These are phyloP conservation scores for Monosporozyma aquatica DNA, from an alignment of 805 yeast species.

Conservation along the genomic window DNA sequence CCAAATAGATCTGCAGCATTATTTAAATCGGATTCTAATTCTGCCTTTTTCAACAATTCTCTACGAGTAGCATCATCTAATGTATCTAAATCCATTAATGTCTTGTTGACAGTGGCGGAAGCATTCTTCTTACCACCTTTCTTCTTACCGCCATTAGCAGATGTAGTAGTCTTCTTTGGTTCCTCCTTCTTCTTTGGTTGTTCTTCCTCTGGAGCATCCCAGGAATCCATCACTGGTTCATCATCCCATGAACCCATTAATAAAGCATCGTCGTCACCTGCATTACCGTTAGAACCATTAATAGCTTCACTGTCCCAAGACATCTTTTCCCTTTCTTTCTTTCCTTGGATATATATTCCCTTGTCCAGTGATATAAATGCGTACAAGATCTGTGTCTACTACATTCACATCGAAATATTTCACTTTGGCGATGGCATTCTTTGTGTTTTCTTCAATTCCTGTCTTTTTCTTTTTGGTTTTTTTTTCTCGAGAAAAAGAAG, in stretches of 20 bases:
- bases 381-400: no score
- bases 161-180: no score
- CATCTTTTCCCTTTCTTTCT: conserved; percentile 16
- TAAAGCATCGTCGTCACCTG: conserved; percentile 34
- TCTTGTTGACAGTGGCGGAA: conserved; percentile 26
- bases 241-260: conserved; percentile 66
- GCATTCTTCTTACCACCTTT: conserved; percentile 20
- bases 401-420: no score
- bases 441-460: neutral
- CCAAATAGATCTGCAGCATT: conserved; percentile 91
- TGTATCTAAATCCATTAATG: conserved; percentile 44
- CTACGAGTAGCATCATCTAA: conserved; percentile 67
- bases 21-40: conserved; percentile 75
- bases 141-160: no score
- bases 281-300: conserved; percentile 48
- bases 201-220: conserved; percentile 80
- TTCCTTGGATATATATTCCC: neutral
- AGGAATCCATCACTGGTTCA: conserved; percentile 72
- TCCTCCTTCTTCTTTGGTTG: conserved; percentile 30
- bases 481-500: neutral
- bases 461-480: neutral
- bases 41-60: conserved; percentile 70
- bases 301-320: conserved; percentile 82
- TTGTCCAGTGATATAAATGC: no score
- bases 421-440: no score